phyloP scores from a whole-genome alignment of 2,329 filamentous ascomycete species.

The Aureobasidium musti region DNA sequence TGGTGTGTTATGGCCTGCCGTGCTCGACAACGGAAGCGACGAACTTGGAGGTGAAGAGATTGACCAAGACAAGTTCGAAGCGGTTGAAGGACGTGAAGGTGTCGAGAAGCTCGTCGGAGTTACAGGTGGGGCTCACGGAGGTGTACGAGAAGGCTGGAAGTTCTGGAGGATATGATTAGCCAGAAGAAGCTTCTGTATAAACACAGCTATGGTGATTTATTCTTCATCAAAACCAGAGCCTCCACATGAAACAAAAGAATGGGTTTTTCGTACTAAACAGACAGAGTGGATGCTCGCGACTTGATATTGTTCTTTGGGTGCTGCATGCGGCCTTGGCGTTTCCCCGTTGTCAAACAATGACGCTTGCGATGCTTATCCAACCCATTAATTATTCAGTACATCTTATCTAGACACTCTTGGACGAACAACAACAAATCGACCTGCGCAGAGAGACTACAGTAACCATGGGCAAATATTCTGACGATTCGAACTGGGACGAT shows the following conservation, averaged over 20 bases:
- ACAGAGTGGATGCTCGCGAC: neutral
- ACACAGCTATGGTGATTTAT: neutral
- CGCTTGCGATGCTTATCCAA: constrained; percentile 3
- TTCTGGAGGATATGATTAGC: constrained; percentile 39
- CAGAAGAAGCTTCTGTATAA: neutral
- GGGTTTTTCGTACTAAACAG: neutral
- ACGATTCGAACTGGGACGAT: constrained; percentile 79
- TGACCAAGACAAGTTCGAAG: constrained; percentile 83
- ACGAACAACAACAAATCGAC: neutral
- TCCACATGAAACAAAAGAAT: neutral
- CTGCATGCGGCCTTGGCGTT: constrained; percentile 24
- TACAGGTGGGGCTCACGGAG: constrained; percentile 31
- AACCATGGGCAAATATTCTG: constrained; percentile 55
- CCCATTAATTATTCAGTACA: neutral
- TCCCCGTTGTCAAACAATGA: constrained; percentile 20
- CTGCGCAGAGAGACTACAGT: neutral
- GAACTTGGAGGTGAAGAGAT: constrained; percentile 89
- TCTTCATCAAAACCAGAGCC: no score
- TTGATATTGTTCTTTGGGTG: constrained; percentile 24
- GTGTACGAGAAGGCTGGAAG: constrained; percentile 41
- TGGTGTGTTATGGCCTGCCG: constrained; percentile 89
- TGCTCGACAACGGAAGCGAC: constrained; percentile 79
- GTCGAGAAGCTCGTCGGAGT: constrained; percentile 88
- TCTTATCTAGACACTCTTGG: neutral
- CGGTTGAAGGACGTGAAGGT: constrained; percentile 78